Percentiles rank a stretch among this genome's conserved stretches.
These are phyloP conservation scores for Coemansia sp. DNA, from an alignment of 192 early-diverging fungal genomes.

Conservation along the genomic window DNA sequence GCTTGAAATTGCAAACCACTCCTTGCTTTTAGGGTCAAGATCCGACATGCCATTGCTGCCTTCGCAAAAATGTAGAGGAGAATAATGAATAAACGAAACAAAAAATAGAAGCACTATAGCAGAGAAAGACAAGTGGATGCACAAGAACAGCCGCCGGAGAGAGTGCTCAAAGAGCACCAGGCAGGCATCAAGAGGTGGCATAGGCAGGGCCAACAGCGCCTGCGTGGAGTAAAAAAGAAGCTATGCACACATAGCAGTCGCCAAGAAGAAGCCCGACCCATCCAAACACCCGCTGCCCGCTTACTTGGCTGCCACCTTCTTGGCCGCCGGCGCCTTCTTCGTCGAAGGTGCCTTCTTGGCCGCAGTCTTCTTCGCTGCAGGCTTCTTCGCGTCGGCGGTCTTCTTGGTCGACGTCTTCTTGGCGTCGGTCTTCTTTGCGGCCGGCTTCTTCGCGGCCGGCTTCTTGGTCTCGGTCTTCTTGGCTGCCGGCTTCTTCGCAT, in stretches of 20 bases:
- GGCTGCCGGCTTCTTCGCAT: constrained; percentile 13
- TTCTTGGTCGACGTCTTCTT: constrained; percentile 14
- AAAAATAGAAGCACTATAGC: constrained; percentile 14
- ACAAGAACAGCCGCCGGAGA: constrained; percentile 6
- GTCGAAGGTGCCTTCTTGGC: constrained; percentile 7
- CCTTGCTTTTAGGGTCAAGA: no score
- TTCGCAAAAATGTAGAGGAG: constrained; percentile 2
- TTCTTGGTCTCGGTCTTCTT: constrained; percentile 24
- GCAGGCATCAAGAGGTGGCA: background rate
- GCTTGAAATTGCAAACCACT: no score
- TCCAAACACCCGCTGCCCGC: background rate
- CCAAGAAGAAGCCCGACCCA: background rate
- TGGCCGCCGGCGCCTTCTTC: no score
- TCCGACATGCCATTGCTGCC: background rate
- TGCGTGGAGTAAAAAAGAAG: constrained; percentile 5
- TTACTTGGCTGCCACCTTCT: constrained; percentile 8
- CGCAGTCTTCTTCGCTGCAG: constrained; percentile 9
- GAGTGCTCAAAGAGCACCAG: background rate
- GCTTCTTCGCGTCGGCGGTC: constrained; percentile 12
- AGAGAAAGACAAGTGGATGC: constrained; percentile 8
- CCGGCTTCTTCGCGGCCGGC: constrained; percentile 9
- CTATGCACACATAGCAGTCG: constrained; percentile 7
- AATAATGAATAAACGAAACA: constrained; percentile 13
- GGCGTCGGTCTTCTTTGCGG: constrained; percentile 7
- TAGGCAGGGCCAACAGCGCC: constrained; percentile 7